These are phyloP conservation scores for Porogramme epimiltina DNA, from an alignment of 1,284 basidiomycete species.

Conservation along the genomic window DNA sequence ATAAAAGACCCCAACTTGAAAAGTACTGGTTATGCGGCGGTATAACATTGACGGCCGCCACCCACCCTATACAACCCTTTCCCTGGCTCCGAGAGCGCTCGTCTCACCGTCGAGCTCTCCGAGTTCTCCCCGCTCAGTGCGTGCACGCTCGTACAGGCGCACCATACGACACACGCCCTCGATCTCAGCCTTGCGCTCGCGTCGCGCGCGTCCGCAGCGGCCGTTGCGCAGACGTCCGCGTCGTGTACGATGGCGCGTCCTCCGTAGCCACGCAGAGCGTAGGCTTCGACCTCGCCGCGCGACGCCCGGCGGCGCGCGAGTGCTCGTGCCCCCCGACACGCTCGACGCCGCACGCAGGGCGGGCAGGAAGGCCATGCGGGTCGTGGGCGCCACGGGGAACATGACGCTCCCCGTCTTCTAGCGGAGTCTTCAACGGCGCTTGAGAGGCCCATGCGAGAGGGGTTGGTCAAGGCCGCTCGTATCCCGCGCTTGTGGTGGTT, in stretches of 20 bases:
- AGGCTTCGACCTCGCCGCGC: conserved; percentile 14
- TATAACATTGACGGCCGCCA: too few relatives aligned
- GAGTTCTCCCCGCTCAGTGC: conserved; percentile 38
- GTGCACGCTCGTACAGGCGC: conserved; percentile 29
- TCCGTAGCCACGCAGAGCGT: conserved; percentile 10
- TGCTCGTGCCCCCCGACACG: not conserved
- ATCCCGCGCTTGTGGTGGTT: not conserved
- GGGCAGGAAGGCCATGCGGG: not conserved
- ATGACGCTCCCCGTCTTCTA: not conserved
- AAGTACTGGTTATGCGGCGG: too few relatives aligned
- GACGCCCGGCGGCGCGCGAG: not conserved
- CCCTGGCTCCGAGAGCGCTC: not conserved
- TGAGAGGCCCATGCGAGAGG: not conserved
- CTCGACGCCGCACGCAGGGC: not conserved
- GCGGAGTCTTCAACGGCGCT: not conserved
- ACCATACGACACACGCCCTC: conserved; percentile 40
- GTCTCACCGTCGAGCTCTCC: conserved; percentile 27
- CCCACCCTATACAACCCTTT: conserved; percentile 16
- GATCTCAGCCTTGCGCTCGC: conserved; percentile 27
- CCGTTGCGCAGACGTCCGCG: conserved; percentile 16
- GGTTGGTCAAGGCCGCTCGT: not conserved
- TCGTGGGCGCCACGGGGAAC: not conserved
- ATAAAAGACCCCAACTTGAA: too few relatives aligned
- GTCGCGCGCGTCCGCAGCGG: conserved; percentile 19
- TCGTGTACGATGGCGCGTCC: conserved; percentile 32